Percentiles rank a stretch among this genome's conserved stretches.
phyloP scores from a whole-genome alignment of 164 flowering plant species.

The Chimonanthus praecox region DNA sequence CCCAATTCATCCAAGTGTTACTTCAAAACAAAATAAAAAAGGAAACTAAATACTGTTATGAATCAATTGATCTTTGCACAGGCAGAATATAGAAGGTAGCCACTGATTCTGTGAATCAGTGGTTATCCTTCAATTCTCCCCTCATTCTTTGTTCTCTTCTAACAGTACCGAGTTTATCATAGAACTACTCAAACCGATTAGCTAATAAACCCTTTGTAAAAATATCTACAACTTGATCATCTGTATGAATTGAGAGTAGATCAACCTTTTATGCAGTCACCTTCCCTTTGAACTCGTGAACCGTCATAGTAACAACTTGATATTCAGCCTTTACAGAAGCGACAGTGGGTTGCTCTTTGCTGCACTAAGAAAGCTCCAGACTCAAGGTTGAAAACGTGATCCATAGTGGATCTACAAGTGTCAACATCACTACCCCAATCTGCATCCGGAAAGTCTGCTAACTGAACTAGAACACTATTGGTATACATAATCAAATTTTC shows the following conservation, averaged over 20 bases:
- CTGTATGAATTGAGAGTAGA: neutral
- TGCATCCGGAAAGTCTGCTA: neutral
- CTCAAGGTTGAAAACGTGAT: neutral
- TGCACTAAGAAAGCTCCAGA: neutral
- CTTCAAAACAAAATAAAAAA: too few relatives aligned
- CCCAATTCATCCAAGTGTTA: too few relatives aligned
- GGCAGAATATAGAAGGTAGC: too few relatives aligned
- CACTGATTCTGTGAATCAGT: too few relatives aligned
- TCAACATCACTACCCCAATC: neutral
- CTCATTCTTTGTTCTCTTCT: too few relatives aligned
- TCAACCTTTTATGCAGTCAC: neutral
- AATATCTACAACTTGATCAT: too few relatives aligned
- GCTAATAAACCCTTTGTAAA: too few relatives aligned
- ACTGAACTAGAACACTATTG: neutral
- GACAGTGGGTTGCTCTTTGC: neutral
- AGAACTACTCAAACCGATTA: too few relatives aligned
- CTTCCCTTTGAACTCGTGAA: neutral
- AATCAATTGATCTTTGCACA: too few relatives aligned
- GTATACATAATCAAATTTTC: neutral
- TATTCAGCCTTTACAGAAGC: neutral
- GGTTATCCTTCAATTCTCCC: too few relatives aligned
- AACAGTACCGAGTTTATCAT: too few relatives aligned
- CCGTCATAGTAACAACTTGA: neutral
- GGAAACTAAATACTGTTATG: too few relatives aligned
- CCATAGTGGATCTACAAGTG: neutral